These are phyloP conservation scores for Forsythia suspensa DNA, from an alignment of 257 asterid genomes.

Conservation along the genomic window DNA sequence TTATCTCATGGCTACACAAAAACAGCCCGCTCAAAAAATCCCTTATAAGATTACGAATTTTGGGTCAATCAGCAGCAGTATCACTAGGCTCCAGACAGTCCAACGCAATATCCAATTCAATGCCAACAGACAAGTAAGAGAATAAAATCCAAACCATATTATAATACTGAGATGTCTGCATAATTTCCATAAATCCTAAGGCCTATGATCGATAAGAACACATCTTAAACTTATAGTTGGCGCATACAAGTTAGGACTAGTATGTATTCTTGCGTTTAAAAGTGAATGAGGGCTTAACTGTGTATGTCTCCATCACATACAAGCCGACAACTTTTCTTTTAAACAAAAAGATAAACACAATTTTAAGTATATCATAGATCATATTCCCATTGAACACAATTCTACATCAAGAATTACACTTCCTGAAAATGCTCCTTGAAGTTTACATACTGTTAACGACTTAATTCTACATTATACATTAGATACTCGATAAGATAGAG, in stretches of 20 bases:
- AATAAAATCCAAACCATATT: neutral
- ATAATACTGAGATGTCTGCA: neutral
- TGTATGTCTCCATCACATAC: neutral
- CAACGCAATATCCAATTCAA: neutral
- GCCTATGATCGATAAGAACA: constrained; percentile 1
- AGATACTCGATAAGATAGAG: neutral
- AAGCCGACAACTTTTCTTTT: neutral
- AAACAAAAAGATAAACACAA: neutral
- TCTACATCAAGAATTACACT: neutral
- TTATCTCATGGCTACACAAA: neutral
- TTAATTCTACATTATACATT: too few species aligned
- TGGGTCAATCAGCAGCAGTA: neutral
- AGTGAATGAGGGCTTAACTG: too few species aligned
- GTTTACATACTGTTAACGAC: neutral
- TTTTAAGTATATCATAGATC: neutral
- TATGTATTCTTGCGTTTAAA: neutral
- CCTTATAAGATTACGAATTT: neutral
- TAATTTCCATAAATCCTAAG: neutral
- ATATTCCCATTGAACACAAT: neutral
- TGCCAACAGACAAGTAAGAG: neutral
- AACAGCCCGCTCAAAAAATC: neutral
- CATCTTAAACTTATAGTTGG: neutral
- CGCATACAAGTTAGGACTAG: neutral
- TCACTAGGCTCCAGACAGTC: neutral
- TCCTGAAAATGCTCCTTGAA: neutral